A percentile compares a stretch with the other conserved stretches of the same genome.
Conservation (phyloP, 140 eudicot species). For the Ambrosia hybrid region DNA sequence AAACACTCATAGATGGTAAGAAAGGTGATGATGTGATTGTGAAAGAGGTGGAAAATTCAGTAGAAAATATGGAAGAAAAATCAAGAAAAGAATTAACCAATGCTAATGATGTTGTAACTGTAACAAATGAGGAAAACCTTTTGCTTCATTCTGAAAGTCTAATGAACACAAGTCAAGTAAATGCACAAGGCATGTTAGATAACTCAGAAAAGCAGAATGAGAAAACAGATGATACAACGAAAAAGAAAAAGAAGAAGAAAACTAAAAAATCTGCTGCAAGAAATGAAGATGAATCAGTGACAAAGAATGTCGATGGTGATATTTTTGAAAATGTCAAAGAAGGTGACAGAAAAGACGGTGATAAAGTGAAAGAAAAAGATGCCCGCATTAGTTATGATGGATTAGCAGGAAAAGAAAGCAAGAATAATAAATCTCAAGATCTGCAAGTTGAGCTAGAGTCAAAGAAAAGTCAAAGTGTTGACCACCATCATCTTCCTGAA, state of each 20-base stretch:
- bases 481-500: constrained; percentile 26
- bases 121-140: not conserved
- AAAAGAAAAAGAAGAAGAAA: constrained; percentile 32
- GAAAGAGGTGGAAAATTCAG: constrained; percentile 21
- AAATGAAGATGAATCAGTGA: constrained; percentile 15
- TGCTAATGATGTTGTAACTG: constrained; percentile 7
- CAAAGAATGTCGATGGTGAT: constrained; percentile 16
- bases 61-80: constrained; percentile 18
- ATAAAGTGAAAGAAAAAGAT: constrained; percentile 9
- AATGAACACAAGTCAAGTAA: constrained; percentile 16
- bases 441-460: constrained; percentile 16
- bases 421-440: constrained; percentile 14
- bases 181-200: constrained; percentile 14
- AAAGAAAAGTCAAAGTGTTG: constrained; percentile 19
- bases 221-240: constrained; percentile 28
- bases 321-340: not conserved
- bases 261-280: constrained; percentile 26
- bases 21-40: constrained; percentile 17
- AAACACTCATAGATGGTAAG: constrained; percentile 15
- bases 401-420: not conserved
- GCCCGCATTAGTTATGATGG: not conserved
- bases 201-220: constrained; percentile 23
- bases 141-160: not conserved
- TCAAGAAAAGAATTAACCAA: constrained; percentile 15
- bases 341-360: not conserved